Conservation (phyloP, 2,329 filamentous ascomycete species). For the Didymella arachidicola region DNA sequence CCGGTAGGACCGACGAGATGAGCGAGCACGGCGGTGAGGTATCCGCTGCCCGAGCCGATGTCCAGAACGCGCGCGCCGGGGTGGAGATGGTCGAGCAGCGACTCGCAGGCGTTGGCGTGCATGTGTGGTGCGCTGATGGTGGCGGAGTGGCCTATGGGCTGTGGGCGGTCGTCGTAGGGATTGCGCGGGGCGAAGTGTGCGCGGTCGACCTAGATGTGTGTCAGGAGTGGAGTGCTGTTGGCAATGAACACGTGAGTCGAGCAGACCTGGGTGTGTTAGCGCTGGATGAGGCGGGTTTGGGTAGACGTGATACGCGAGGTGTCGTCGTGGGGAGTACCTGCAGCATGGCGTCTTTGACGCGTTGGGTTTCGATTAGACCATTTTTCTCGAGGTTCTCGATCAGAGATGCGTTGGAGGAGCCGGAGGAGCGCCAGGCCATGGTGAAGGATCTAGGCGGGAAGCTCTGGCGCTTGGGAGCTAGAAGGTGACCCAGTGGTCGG, state of each 20-base stretch:
- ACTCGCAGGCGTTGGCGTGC: constrained; percentile 72
- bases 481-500: not conserved
- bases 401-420: constrained; percentile 74
- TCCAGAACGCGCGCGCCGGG: constrained; percentile 60
- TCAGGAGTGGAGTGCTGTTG: no score
- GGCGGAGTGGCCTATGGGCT: constrained; percentile 70
- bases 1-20: constrained; percentile 69
- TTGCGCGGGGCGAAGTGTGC: constrained; percentile 77
- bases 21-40: constrained; percentile 87
- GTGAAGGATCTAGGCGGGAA: constrained; percentile 32
- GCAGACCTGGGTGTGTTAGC: constrained; percentile 11
- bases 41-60: constrained; percentile 64
- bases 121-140: constrained; percentile 79
- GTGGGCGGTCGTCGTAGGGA: constrained; percentile 78
- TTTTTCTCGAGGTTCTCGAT: constrained; percentile 78
- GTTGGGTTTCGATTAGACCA: constrained; percentile 73
- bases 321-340: constrained; percentile 57
- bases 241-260: not conserved
- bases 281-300: not conserved
- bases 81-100: constrained; percentile 65
- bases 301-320: constrained; percentile 5
- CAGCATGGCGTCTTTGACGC: constrained; percentile 82
- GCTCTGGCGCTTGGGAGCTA: constrained; percentile 14
- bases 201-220: constrained; percentile 74
- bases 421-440: constrained; percentile 94